Percentiles rank a stretch among this genome's conserved stretches.
phyloP scores from a whole-genome alignment of 108 stramenopile species.

The Seminavis robusta region DNA sequence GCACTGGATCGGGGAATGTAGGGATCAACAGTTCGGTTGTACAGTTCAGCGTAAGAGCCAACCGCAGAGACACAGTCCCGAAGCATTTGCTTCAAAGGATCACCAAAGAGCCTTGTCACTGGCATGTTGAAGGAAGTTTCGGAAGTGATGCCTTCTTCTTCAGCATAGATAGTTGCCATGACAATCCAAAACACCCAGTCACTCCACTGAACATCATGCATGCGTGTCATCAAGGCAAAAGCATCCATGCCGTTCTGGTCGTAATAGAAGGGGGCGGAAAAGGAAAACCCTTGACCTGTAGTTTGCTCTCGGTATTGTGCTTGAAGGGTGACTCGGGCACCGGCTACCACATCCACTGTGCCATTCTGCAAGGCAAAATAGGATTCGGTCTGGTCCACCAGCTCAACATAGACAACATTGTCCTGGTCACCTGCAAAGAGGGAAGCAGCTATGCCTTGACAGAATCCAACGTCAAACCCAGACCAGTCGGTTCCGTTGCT shows the following conservation, averaged over 20 bases:
- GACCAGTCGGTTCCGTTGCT: too few relatives aligned
- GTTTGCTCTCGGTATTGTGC: background rate
- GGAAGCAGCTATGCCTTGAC: too few relatives aligned
- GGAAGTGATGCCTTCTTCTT: background rate
- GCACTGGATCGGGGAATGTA: too few relatives aligned
- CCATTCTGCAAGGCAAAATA: too few relatives aligned
- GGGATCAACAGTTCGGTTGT: background rate
- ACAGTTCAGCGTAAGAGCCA: background rate
- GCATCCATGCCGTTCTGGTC: too few relatives aligned
- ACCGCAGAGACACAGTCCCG: background rate
- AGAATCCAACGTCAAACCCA: too few relatives aligned
- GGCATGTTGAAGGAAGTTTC: background rate
- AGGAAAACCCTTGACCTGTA: background rate
- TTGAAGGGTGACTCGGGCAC: background rate
- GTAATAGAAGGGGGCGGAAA: background rate
- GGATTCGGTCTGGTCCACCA: too few relatives aligned
- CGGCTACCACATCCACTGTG: too few relatives aligned
- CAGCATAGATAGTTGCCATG: background rate
- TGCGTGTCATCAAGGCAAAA: background rate
- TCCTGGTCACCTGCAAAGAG: too few relatives aligned
- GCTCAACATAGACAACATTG: too few relatives aligned
- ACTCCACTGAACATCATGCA: background rate
- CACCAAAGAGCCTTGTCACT: background rate
- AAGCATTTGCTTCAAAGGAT: background rate
- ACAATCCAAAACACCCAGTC: background rate